Evolutionary conservation across 768 basidiomycete species (phyloP).

Genomic region (Chiua virens): DNA sequence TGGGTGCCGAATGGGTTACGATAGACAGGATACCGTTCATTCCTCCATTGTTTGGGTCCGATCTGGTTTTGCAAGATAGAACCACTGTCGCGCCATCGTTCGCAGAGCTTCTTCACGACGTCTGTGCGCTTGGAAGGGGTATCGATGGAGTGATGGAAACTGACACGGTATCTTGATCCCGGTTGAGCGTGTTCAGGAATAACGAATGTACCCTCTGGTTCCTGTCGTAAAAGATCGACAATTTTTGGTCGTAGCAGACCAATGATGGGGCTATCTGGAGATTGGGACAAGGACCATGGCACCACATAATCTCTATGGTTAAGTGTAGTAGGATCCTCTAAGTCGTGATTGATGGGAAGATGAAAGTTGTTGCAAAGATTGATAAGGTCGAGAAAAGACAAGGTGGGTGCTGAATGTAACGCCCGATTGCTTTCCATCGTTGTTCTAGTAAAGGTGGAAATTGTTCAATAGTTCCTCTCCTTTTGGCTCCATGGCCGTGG

Average conservation of each 20-base stretch:
- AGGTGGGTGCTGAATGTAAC: background rate
- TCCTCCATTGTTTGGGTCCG: constrained; percentile 79
- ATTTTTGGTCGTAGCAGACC: constrained; percentile 61
- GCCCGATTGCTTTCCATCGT: constrained; percentile 5
- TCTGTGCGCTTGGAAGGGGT: constrained; percentile 59
- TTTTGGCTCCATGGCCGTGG: no score
- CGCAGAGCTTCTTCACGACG: constrained; percentile 65
- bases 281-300: constrained; percentile 54
- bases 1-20: constrained; percentile 60
- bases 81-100: constrained; percentile 70
- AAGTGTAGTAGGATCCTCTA: constrained; percentile 22
- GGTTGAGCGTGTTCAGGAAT: constrained; percentile 34
- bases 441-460: no score
- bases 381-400: constrained; percentile 63
- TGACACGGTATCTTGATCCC: constrained; percentile 33
- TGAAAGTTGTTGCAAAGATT: constrained; percentile 72
- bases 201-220: constrained; percentile 45
- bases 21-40: constrained; percentile 81
- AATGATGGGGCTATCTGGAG: constrained; percentile 53
- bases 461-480: no score
- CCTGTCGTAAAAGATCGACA: constrained; percentile 50
- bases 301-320: constrained; percentile 46
- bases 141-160: constrained; percentile 52
- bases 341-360: constrained; percentile 30
- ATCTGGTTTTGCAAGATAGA: constrained; percentile 59